A percentile compares a stretch with the other conserved stretches of the same genome.
Conservation (phyloP, 176 grass and related monocot genomes). For the Cymbopogon citratus region DNA sequence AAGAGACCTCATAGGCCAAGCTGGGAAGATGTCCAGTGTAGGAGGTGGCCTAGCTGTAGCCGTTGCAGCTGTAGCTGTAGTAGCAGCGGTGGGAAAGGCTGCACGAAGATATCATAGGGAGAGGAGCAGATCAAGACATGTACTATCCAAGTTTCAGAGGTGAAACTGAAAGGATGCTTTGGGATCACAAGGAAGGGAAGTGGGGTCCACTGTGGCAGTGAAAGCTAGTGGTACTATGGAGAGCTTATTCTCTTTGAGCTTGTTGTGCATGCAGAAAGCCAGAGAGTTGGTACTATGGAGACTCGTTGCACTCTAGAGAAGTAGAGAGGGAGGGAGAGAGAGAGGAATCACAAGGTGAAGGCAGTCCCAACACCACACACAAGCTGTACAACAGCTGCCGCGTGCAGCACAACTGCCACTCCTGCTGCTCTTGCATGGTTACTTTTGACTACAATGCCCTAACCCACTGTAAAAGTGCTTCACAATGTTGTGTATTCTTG, state of each 20-base stretch:
- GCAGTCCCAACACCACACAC: constrained; percentile 2
- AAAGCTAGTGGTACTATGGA: constrained; percentile 24
- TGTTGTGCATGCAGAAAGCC: constrained; percentile 15
- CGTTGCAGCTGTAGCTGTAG: constrained; percentile 31
- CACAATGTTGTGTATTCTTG: constrained; percentile 25
- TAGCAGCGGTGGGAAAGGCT: constrained; percentile 51
- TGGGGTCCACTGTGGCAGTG: constrained; percentile 32
- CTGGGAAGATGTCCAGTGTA: constrained; percentile 90
- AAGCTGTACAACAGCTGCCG: background rate
- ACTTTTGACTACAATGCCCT: constrained; percentile 57
- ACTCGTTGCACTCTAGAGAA: constrained; percentile 8
- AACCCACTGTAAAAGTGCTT: constrained; percentile 48
- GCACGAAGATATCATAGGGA: constrained; percentile 51
- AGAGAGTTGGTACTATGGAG: background rate
- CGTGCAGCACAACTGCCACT: constrained; percentile 31
- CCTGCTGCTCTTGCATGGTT: constrained; percentile 40
- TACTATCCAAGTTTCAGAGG: constrained; percentile 26
- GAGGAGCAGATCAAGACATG: constrained; percentile 43
- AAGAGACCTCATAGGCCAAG: constrained; percentile 71
- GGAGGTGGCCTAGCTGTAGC: constrained; percentile 40
- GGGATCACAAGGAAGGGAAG: constrained; percentile 35
- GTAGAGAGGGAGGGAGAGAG: background rate
- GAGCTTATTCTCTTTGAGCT: constrained; percentile 44
- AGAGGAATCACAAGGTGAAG: constrained; percentile 23
- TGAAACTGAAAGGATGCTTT: constrained; percentile 52